Base-by-base conservation (phyloP, 257 asterid genomes). In the Petunia axillaris region DNA sequence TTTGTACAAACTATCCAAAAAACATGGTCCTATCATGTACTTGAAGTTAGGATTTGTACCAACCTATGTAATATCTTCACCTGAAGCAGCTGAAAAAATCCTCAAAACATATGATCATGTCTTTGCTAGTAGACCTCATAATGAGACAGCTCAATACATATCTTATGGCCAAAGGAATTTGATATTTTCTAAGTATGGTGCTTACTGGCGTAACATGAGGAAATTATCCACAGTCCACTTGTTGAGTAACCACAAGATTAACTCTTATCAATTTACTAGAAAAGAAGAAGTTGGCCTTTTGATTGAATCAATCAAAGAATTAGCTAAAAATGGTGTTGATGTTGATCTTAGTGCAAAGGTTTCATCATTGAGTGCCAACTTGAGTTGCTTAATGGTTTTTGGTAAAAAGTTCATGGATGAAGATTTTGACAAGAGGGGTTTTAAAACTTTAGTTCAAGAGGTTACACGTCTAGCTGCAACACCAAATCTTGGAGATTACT, bases 151-250 rank as follows among this genome's bases (percentile, higher is more conserved):
- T 0, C 86, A 85, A 77, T 78, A 83, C 66, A 2, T 91, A 2
- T 77, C 90, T 0, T 91, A 87, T 75, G 89, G 84, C 9, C 89
- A 86, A 41, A 83, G 87, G 25, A 85, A 76, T 84, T 63, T 86
- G 1, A 16, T 83, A 0, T 89, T 86, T 8, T 87, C 82, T 1
- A 6, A 58, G 3, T 91, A 89, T 36, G 93, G 93, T 0, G 80
- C 88, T 0, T 86, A 86, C 65, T 91, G 91, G 95, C 91, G 93
- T n/a, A 85, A 86, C 81, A 89, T 91, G 87, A 87, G 89, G 4
- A 91, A 91, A 64, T 68, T 91, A 0, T 90, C 89, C 82, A 86
- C 87, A n/a, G 60, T 87, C 44, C 89, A 86, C 79, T 80, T 90
- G 77, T 83, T 90, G 7, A 89, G 88, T 70, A 73, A 6, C 65